These are phyloP conservation scores for Tritrichomonas musculus DNA, from an alignment of 208 protist genomes.

Conservation along the genomic window DNA sequence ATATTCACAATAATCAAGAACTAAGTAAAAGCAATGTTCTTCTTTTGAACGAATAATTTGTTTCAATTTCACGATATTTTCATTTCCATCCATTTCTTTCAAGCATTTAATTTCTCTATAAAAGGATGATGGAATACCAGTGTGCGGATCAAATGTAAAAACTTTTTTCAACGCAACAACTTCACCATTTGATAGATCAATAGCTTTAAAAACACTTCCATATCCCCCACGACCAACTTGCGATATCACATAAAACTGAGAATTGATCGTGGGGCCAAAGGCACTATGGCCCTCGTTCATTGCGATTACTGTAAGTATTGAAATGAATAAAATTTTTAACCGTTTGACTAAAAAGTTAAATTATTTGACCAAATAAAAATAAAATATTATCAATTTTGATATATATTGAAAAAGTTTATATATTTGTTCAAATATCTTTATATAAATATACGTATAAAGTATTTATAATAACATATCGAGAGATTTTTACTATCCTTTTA, in stretches of 20 bases:
- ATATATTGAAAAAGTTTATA: too few relatives aligned
- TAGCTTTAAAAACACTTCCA: neutral
- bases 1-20: slow-evolving; percentile 13
- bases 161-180: neutral
- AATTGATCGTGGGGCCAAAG: too few relatives aligned
- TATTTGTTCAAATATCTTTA: too few relatives aligned
- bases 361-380: too few relatives aligned
- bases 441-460: too few relatives aligned
- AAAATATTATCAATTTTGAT: too few relatives aligned
- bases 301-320: too few relatives aligned
- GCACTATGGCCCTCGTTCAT: too few relatives aligned
- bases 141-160: neutral
- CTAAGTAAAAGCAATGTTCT: neutral
- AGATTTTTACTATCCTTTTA: too few relatives aligned
- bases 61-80: neutral
- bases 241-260: neutral
- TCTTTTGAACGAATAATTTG: neutral
- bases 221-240: neutral
- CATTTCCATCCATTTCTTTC: neutral
- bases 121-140: neutral
- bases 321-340: too few relatives aligned
- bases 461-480: too few relatives aligned
- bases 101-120: neutral
- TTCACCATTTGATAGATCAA: neutral
- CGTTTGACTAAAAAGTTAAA: too few relatives aligned